A percentile compares a stretch with the other conserved stretches of the same genome.
These are phyloP conservation scores for Aspergillus ruber DNA, from an alignment of 2,329 filamentous ascomycete species.

Conservation along the genomic window DNA sequence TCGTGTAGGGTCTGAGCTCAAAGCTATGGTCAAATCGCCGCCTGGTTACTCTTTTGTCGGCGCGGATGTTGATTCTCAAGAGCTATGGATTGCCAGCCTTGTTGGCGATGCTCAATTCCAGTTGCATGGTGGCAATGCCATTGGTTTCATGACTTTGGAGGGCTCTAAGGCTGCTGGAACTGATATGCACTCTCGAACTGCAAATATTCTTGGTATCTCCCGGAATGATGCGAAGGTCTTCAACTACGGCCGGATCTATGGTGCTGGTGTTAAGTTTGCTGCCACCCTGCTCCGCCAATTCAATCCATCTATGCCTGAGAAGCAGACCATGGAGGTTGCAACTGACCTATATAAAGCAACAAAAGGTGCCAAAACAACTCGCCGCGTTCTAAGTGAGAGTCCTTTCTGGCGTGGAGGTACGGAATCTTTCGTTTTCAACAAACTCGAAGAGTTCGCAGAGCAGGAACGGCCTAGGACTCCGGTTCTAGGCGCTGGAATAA, in stretches of 20 bases:
- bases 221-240: slow-evolving; percentile 95
- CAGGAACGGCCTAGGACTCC: slow-evolving; percentile 87
- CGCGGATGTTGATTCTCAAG: slow-evolving; percentile 93
- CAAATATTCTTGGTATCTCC: slow-evolving; percentile 84
- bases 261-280: slow-evolving; percentile 92
- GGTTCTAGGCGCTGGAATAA: slow-evolving; percentile 89
- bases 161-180: slow-evolving; percentile 91
- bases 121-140: slow-evolving; percentile 90
- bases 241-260: slow-evolving; percentile 98
- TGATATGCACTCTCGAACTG: slow-evolving; percentile 89
- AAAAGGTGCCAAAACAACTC: slow-evolving; percentile 78
- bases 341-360: slow-evolving; percentile 78
- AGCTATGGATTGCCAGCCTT: slow-evolving; percentile 95
- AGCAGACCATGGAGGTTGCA: slow-evolving; percentile 68
- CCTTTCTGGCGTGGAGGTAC: slow-evolving; percentile 94
- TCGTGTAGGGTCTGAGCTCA: slow-evolving; percentile 90
- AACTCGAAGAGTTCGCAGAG: slow-evolving; percentile 93
- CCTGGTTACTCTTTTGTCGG: slow-evolving; percentile 90
- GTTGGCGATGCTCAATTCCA: slow-evolving; percentile 93
- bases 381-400: slow-evolving; percentile 63
- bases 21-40: slow-evolving; percentile 91
- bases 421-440: slow-evolving; percentile 97
- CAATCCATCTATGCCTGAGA: slow-evolving; percentile 75
- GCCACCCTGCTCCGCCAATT: slow-evolving; percentile 86
- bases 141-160: slow-evolving; percentile 98